Base-by-base conservation (phyloP, 257 asterid genomes). In the Paulownia fortunei region DNA sequence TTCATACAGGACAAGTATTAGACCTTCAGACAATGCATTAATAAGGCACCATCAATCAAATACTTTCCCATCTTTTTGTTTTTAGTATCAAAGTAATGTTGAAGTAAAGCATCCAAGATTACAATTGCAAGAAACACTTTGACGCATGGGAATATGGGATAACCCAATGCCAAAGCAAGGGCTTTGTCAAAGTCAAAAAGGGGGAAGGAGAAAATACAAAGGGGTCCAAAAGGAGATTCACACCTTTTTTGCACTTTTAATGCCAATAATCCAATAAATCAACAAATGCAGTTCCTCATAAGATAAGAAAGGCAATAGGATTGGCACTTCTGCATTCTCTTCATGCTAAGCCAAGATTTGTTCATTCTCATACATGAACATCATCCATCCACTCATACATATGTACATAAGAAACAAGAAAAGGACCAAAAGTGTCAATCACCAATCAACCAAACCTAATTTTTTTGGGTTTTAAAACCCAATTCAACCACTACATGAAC, bases 341-440 rank as follows among this genome's bases (percentile, higher is more conserved):
- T 67, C 18, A 47, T 49, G 47, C 52, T 27, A 67, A 70, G 56
- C 72, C 73, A 72, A 70, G 44, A 51, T 59, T 55, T 42, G 73
- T 44, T 59, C 76, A 44, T 68, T 55, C 55, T 23, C 61, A 70
- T 27, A 70, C 81, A 76, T 67, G 73, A 80, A 80, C 74, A 72
- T 56, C 32, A 24, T 61, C 69, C 76, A 80, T 46, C 30, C 79
- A 77, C 44, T 66, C 79, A 74, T 30, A 72, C 46, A 76, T 81
- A 80, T 87, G 16, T 84, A 58, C 81, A 87, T 8, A 73, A 26
- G 52, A 19, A 34, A 39, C 67, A 46, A 70, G 72, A 73, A 46
- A 39, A 42, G 83, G 76, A 41, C 59, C 55, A 55, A 61, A 18
- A 8, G 63, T 64, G 79, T 81, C n/a, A 24, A 56, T 46, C 81